Evolutionary conservation across 2,329 filamentous ascomycete species (phyloP), one percentile per base, ranked within the genome.

Genomic region (Elsinoe arachidis): DNA sequence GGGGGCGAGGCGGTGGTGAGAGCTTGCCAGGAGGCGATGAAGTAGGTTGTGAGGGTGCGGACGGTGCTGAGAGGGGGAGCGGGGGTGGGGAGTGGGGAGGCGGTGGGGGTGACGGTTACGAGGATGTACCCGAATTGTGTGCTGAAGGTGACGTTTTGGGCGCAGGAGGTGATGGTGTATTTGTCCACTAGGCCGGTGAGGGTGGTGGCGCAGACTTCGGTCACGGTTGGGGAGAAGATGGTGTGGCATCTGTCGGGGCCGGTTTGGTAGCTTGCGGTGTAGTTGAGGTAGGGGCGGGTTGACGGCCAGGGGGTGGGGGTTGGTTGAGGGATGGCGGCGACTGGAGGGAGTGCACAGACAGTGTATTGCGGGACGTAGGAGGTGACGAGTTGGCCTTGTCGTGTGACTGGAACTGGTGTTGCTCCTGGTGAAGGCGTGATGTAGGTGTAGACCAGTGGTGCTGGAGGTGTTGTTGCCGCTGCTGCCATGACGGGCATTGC

Each of bases 71-170:
- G 60, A 5, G 33, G 34, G n/a, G 19, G 21, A 5, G 19, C 41
- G 2, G 41, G 41, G 17, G 26, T 33, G 46, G 10, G 17, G 26
- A 52, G 33, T 5, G 26, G 26, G 23, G 35, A 17, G 49, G 21
- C 34, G 21, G 58, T 59, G 5, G 70, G 66, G 9, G 67, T 68
- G 1, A 73, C 69, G 3, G 68, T 71, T 5, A 69, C 68, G n/a
- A 76, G 60, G 1, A 67, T 67, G 62, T 70, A 74, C n/a, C 72
- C 73, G 51, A 70, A 73, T 46, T 75, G 69, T 52, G 69, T 75
- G 1, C 73, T 76, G 61, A 76, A 76, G 3, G 74, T 76, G 49
- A 77, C 67, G 17, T 76, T 68, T 56, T 77, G 73, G 21, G 66
- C 65, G 60, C 75, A 76, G 5, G 70, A 65, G 12, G 72, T 69